Evolutionary conservation across 306 rosid species (phyloP).

Genomic region (Vigna nakashimae): DNA sequence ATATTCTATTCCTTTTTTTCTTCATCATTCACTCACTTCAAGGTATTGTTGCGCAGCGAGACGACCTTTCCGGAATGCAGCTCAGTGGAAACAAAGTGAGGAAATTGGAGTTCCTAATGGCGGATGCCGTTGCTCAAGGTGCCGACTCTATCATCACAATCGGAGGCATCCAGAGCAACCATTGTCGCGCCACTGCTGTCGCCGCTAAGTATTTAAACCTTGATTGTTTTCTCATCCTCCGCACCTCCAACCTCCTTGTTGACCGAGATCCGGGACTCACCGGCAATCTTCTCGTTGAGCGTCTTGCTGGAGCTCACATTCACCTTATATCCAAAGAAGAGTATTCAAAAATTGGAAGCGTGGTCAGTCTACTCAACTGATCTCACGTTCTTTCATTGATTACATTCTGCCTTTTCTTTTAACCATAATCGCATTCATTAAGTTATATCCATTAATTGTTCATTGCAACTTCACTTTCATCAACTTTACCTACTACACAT

Average conservation of each 20-base stretch:
- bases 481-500: no score
- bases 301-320: conserved; percentile 85
- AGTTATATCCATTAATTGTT: not conserved
- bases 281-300: conserved; percentile 94
- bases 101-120: conserved; percentile 91
- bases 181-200: conserved; percentile 96
- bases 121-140: conserved; percentile 79
- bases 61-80: conserved; percentile 96
- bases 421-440: not conserved
- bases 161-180: conserved; percentile 98
- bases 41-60: conserved; percentile 54
- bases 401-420: not conserved
- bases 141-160: conserved; percentile 83
- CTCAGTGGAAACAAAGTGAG: conserved; percentile 92
- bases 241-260: conserved; percentile 73
- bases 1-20: not conserved
- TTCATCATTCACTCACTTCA: not conserved
- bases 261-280: conserved; percentile 82
- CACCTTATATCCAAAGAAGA: conserved; percentile 85
- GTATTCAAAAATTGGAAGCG: conserved; percentile 74
- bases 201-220: conserved; percentile 92
- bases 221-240: conserved; percentile 77
- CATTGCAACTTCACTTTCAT: not conserved
- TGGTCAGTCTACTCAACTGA: conserved; percentile 54
- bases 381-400: not conserved